Evolutionary conservation across 257 asterid genomes (phyloP).

Genomic region (Sherardia arvensis): DNA sequence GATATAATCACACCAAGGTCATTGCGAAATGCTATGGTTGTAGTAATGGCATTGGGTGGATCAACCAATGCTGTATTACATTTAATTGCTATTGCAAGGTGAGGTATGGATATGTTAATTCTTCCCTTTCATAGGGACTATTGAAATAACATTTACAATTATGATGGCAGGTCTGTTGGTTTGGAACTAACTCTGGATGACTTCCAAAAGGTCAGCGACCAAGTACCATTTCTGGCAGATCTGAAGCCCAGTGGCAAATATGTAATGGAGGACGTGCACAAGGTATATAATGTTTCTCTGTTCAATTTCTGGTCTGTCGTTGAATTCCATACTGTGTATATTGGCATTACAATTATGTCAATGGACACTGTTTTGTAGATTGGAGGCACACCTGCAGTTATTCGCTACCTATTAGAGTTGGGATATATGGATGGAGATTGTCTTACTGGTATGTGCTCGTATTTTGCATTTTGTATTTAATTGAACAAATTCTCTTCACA

Average conservation of each 20-base stretch:
- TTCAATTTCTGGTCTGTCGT: neutral
- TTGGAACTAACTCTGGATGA: conserved; percentile 75
- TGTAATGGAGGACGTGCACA: conserved; percentile 97
- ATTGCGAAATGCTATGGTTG: conserved; percentile 80
- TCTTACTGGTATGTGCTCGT: conserved; percentile 51
- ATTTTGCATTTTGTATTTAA: neutral
- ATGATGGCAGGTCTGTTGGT: conserved; percentile 83
- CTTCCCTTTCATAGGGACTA: neutral
- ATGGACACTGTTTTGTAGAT: conserved; percentile 33
- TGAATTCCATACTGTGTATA: neutral
- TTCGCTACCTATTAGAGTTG: conserved; percentile 64
- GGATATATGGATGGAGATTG: conserved; percentile 82
- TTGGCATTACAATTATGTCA: neutral
- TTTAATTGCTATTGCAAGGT: conserved; percentile 96
- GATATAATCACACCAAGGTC: conserved; percentile 84
- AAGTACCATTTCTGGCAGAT: conserved; percentile 94
- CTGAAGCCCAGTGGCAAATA: conserved; percentile 98
- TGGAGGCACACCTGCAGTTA: conserved; percentile 95
- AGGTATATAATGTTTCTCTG: conserved; percentile 35
- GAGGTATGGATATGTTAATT: conserved; percentile 5
- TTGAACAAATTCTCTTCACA: too few species aligned
- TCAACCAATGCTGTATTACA: conserved; percentile 99
- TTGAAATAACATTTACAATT: conserved; percentile 25
- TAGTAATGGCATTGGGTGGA: conserved; percentile 96
- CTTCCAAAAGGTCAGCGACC: conserved; percentile 92